These are phyloP conservation scores for Telopea speciosissima DNA, from an alignment of 177 flowering plant genomes.

Conservation along the genomic window DNA sequence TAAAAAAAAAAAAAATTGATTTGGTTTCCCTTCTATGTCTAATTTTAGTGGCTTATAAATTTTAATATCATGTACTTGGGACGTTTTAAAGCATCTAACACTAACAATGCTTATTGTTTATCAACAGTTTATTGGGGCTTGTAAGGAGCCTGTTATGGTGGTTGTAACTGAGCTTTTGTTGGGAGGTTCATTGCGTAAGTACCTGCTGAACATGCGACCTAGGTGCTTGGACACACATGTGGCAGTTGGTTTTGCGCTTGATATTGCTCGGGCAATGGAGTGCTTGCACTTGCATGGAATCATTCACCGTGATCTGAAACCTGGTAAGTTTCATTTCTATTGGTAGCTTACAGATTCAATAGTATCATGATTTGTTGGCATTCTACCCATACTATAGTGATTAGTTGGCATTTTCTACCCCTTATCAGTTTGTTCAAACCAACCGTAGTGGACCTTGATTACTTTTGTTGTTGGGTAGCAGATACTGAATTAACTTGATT, in stretches of 20 bases:
- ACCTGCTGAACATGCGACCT: conserved; percentile 58
- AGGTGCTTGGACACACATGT: conserved; percentile 50
- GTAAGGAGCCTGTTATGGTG: conserved; percentile 70
- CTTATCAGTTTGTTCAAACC: background rate
- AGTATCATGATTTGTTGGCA: background rate
- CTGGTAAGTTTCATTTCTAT: conserved; percentile 31
- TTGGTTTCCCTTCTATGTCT: background rate
- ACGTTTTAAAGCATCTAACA: background rate
- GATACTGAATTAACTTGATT: too few relatives aligned
- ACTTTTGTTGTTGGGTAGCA: background rate
- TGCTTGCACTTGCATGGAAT: conserved; percentile 71
- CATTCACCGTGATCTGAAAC: conserved; percentile 72
- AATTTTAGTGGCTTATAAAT: too few relatives aligned
- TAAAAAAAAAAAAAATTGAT: too few relatives aligned
- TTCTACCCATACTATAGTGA: background rate
- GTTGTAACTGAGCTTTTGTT: conserved; percentile 69
- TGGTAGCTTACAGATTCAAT: background rate
- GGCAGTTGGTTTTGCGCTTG: conserved; percentile 64
- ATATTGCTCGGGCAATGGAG: conserved; percentile 77
- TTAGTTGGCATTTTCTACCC: background rate
- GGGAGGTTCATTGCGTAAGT: conserved; percentile 73
- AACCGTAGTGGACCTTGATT: background rate
- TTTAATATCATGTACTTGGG: background rate
- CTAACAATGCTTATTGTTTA: conserved; percentile 1
- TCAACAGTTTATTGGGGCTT: conserved; percentile 76